phyloP scores from a whole-genome alignment of 768 basidiomycete species.

The Pisolithus tinctorius region DNA sequence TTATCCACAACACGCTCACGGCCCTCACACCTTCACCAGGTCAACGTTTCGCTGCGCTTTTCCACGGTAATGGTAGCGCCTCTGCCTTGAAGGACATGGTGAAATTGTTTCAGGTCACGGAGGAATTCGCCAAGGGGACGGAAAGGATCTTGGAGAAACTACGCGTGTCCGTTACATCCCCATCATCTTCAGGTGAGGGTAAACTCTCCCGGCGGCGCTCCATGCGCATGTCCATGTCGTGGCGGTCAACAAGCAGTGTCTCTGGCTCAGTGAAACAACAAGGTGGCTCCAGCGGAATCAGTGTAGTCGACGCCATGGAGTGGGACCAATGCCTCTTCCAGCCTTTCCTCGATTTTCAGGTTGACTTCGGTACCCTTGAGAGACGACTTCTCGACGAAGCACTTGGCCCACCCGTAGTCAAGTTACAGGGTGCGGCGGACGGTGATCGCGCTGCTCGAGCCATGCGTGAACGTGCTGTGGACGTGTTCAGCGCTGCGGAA shows the following conservation, averaged over 20 bases:
- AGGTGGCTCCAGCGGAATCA: constrained; percentile 3
- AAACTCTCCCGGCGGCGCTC: constrained; percentile 46
- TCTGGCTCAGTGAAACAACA: constrained; percentile 9
- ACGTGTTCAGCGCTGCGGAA: constrained; percentile 73
- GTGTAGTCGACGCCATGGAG: constrained; percentile 31
- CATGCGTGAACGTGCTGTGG: constrained; percentile 67
- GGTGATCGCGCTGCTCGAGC: constrained; percentile 48
- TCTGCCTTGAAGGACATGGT: constrained; percentile 66
- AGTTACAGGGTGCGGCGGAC: constrained; percentile 14
- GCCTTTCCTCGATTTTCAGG: constrained; percentile 88
- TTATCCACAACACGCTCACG: constrained; percentile 78
- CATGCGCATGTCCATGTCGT: constrained; percentile 60
- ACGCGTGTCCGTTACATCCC: constrained; percentile 25
- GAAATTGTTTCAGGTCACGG: constrained; percentile 60
- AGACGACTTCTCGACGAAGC: constrained; percentile 56
- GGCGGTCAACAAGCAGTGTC: constrained; percentile 33
- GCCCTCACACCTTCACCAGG: constrained; percentile 75
- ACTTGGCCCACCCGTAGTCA: constrained; percentile 42
- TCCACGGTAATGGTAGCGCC: constrained; percentile 53
- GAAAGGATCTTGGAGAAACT: constrained; percentile 77
- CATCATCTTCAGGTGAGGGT: constrained; percentile 14
- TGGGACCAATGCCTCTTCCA: constrained; percentile 95
- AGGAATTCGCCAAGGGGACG: constrained; percentile 71
- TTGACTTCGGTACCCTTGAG: constrained; percentile 78
- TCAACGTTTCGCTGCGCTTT: constrained; percentile 67